phyloP scores from a whole-genome alignment of 164 flowering plant genomes.

The Stephania cephalantha region DNA sequence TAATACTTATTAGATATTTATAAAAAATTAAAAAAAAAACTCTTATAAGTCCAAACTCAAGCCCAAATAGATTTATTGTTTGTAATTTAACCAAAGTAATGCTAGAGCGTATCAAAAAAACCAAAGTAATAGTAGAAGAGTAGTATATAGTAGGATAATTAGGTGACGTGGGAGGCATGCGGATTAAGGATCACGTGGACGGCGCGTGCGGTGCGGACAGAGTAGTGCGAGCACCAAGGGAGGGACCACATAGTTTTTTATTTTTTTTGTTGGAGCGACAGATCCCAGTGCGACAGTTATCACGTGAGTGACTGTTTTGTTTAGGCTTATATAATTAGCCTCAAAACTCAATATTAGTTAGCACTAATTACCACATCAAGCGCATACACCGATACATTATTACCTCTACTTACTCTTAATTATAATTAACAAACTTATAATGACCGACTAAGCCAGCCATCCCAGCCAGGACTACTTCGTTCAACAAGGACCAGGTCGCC shows the following conservation, averaged over 20 bases:
- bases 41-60: no score
- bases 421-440: no score
- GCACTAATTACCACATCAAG: not conserved
- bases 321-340: not conserved
- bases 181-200: not conserved
- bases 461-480: not conserved
- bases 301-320: not conserved
- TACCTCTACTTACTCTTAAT: no score
- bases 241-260: not conserved
- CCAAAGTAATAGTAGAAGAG: no score
- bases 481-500: not conserved
- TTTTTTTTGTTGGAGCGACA: no score
- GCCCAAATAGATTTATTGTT: no score
- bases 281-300: not conserved
- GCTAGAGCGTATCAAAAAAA: no score
- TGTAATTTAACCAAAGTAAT: no score
- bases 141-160: no score
- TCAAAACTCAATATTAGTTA: not conserved
- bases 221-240: not conserved
- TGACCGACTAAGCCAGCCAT: no score
- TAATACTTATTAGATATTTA: no score
- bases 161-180: not conserved
- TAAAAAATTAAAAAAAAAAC: no score
- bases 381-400: not conserved
- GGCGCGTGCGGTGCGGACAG: not conserved